Evolutionary conservation across 768 basidiomycete genomes (phyloP), one percentile per base, ranked within the genome.

Genomic region (Amanita exitialis): DNA sequence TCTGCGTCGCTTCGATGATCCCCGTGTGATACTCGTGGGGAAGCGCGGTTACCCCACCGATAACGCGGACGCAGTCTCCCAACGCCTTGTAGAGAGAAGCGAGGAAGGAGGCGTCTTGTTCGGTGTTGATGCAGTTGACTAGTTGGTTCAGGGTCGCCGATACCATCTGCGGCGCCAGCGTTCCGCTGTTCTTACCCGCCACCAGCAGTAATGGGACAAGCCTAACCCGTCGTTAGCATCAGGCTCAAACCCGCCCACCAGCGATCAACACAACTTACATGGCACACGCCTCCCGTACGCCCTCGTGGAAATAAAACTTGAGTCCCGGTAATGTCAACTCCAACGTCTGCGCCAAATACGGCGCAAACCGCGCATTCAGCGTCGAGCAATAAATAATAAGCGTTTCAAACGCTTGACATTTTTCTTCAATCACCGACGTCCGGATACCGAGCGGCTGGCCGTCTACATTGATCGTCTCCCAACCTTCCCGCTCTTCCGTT

Each of bases 331-430:
- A 66, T 2, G 84, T 76, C 3, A 90, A 75, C 58, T 87, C 83
- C 3, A 92, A 70, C 8, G 75, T 77, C 58, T 85, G 86, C 21
- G 78, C 62, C 2, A 91, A 67, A 58, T 87, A 91, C 0, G 87
- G 86, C 0, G 79, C 81, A 57, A 89, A 90, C 2, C 74, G 70
- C 0, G 75, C 67, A 0, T 78, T 77, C 0, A 91, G 73, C 4
- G 83, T 80, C 37, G 80, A 83, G 55, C 80, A 82, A 60, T 90
- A 86, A 18, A 90, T 84, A 12, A 90, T 79, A 6, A 91, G 72
- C n/a, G 86, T 90, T 59, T 90, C 86, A 56, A 90, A 89, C 2
- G 90, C 89, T 59, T 88, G 85, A 52, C 87, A 88, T 59, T 91
- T 91, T 57, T 92, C 88, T 60, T 91, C 89, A 58, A 92, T 80